Evolutionary conservation across 306 rosid genomes (phyloP), one percentile per base, ranked within the genome.

Genomic region (Vicia sativa): DNA sequence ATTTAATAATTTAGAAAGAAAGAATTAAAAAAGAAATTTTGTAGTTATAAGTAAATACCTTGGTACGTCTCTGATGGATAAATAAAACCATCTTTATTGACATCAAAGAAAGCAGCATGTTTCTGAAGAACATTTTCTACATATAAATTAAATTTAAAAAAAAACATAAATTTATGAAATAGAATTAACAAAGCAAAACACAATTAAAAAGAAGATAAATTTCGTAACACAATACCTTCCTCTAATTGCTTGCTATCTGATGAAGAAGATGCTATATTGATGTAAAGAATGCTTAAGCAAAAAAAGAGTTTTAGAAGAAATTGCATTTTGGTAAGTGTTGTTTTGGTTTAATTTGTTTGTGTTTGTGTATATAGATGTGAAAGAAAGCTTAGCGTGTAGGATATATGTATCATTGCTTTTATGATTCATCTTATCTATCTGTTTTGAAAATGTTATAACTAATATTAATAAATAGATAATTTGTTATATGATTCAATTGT

Each of bases 1-100:
- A 25, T 25, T 25, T 25, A 25, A 25, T 3, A 25, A 25, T 25
- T 2, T 25, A 25, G 28, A 88, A 25, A 1, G 28, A 25, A 25
- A 11, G 15, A 54, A 70, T 7, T 9, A 18, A 45, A 18, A 45
- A 44, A 43, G 2, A 0, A 29, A 9, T 1, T 34, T 35, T 21
- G 6, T 28, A 10, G 3, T 25, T 25, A 31, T 55, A 49, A 19
- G 2, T 1, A 21, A 18, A 29, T 11, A 87, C 91, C 91, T 85
- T 79, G 68, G 44, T 57, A 88, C 31, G 89, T 85, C 12, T 90
- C 95, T 86, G 81, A 85, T 26, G 95, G 95, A 4, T 88, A 86
- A 78, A 88, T 77, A 45, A 88, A 38, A 66, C 91, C 89, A 21
- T 88, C 91, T 1, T 79, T 44, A 49, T 88, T 83, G 58, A 78